Base-by-base conservation (phyloP, 2,329 filamentous ascomycete genomes). In the Aspergillus clavatus region DNA sequence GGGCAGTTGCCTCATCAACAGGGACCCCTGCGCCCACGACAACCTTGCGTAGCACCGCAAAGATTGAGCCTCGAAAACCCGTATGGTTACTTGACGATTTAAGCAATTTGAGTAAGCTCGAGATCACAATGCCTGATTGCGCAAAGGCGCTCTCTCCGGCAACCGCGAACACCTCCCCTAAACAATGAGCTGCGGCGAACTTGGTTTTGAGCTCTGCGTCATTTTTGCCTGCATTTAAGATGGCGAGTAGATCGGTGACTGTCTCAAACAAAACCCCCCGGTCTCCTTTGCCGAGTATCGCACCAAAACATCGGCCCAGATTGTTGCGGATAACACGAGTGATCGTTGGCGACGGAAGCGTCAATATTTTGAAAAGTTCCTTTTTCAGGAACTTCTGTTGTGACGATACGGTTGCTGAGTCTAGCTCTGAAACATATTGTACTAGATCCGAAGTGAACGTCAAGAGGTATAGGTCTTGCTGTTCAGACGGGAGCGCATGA, bases 351-450 rank as follows among this genome's bases (percentile, higher is more conserved):
- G 88, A 79, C 39, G 82, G 66, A 29, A 98, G 80, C 60, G 84
- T 89, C 66, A 98, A 80, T 65, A 98, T 86, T 70, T 95, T 89
- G 68, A 97, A 87, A 55, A 96, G 79, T 76, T 97, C 89, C 66
- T 87, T 90, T 71, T 96, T 96, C 58, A 98, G 78, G 65, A 88
- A 87, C 59, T 89, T 83, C 69, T 98, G 93, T 71, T 96, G 87
- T 10, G 87, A 81, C 18, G 87, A 91, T 55, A 90, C 86, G 62
- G 87, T 86, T 56, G 95, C 88, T 50, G 82, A 76, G 42, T 82
- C 80, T 38, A 97, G 79, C 14, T 54, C 54, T 12, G 74, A 74
- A 36, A 95, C 86, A 76, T 96, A 87, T 56, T 85, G 86, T 51
- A 83, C 84, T 45, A 98, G 77, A 49, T 86, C 82, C 22, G 89